A percentile compares a stretch with the other conserved stretches of the same genome.
Conservation (phyloP, 192 early-diverging fungal genomes). For the Globomyces pollinis-pini region DNA sequence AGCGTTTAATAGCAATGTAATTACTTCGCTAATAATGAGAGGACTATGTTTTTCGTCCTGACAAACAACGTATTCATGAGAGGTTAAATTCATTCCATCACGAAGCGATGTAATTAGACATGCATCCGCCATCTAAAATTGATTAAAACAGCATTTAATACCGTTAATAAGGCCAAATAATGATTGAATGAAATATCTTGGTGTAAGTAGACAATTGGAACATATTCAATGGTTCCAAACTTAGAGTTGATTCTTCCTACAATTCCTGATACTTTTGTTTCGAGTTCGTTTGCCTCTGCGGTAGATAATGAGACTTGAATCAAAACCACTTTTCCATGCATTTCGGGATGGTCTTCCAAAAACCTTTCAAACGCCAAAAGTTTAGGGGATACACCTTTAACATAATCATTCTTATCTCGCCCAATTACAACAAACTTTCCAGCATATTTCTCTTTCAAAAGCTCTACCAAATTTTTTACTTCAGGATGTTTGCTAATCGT, state of each 20-base stretch:
- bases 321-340: constrained; percentile 64
- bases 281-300: constrained; percentile 80
- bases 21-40: constrained; percentile 48
- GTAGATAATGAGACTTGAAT: constrained; percentile 93
- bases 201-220: constrained; percentile 73
- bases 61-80: constrained; percentile 51
- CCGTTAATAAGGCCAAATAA: constrained; percentile 43
- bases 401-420: constrained; percentile 51
- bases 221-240: constrained; percentile 84
- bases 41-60: constrained; percentile 43
- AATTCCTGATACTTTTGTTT: constrained; percentile 80
- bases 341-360: constrained; percentile 38
- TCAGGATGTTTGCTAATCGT: too few species aligned
- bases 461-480: constrained; percentile 29
- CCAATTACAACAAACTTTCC: constrained; percentile 46
- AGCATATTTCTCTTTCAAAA: constrained; percentile 37
- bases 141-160: too few species aligned
- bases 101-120: constrained; percentile 47
- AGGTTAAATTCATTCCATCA: constrained; percentile 57
- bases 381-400: constrained; percentile 51
- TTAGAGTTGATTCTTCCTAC: constrained; percentile 87
- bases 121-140: constrained; percentile 55
- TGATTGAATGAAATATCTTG: constrained; percentile 48
- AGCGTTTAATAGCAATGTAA: constrained; percentile 12
- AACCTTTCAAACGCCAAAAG: constrained; percentile 47